A percentile compares a stretch with the other conserved stretches of the same genome.
Conservation (phyloP, 2,329 filamentous ascomycete species). For the Xylariaceae sp. region DNA sequence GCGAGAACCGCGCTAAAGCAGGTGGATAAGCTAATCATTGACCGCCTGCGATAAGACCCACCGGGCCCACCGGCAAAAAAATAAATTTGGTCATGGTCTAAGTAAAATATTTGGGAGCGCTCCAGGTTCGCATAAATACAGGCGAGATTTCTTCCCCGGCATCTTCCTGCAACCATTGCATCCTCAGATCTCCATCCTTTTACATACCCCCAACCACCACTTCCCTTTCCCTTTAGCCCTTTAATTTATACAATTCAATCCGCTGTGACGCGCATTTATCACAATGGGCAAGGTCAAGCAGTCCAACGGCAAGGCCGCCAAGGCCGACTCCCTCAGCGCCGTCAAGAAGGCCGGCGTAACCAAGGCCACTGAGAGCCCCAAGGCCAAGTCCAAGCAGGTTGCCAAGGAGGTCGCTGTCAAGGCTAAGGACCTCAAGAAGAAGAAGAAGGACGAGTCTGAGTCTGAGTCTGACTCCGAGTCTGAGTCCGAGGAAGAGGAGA, state of each 20-base stretch:
- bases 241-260: slow-evolving; percentile 7
- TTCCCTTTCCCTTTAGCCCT: neutral
- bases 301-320: slow-evolving; percentile 48
- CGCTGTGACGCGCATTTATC: slow-evolving; percentile 23
- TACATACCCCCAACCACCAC: neutral
- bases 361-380: slow-evolving; percentile 61
- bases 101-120: slow-evolving; percentile 19
- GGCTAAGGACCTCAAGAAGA: slow-evolving; percentile 36
- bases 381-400: slow-evolving; percentile 61
- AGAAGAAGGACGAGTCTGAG: slow-evolving; percentile 35
- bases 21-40: slow-evolving; percentile 9
- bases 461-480: slow-evolving; percentile 28
- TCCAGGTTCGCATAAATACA: slow-evolving; percentile 25
- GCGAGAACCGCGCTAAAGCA: neutral
- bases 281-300: slow-evolving; percentile 65
- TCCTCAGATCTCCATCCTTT: neutral
- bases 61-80: slow-evolving; percentile 27
- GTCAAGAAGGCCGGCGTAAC: slow-evolving; percentile 63
- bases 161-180: neutral
- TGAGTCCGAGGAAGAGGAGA: slow-evolving; percentile 25
- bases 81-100: slow-evolving; percentile 21
- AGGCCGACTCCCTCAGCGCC: slow-evolving; percentile 46
- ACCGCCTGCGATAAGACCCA: slow-evolving; percentile 27
- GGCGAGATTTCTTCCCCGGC: slow-evolving; percentile 6
- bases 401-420: slow-evolving; percentile 56